Evolutionary conservation across 257 asterid species (phyloP), one percentile per base, ranked within the genome.

Genomic region (Cruciata laevipes): DNA sequence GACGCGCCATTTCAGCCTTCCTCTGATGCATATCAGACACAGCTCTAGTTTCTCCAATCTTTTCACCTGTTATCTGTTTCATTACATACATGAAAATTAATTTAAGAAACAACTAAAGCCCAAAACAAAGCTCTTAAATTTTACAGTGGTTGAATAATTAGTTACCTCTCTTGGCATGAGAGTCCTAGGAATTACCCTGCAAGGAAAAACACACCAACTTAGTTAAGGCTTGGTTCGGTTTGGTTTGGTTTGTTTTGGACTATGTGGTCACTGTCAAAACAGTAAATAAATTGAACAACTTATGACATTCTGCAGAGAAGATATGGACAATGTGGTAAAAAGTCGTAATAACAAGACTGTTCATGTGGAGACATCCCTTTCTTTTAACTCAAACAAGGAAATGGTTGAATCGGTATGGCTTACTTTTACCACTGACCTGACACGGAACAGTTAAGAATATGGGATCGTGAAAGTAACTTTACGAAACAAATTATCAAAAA

Each of bases 1-100:
- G 96, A 6, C 96, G 86, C 24, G 95, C 97, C 98, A 92, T 92
- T 81, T 89, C 97, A 5, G 98, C 98, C 76, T 91, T 91, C 71
- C 98, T 75, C 72, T 91, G 90, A 76, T 92, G 97, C 98, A 92
- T 92, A 77, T 79, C 93, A 0, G 97, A 87, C 7, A 92, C 98
- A 14, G 95, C 96, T 31, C 89, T 77, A 5, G 89, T 85, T 79
- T 91, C 98, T 47, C 98, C 98, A 8, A 91, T 78, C 0, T 85
- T 77, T 65, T 77, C 85, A 2, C 98, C 98, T 0, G 96, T 89
- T 68, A 92, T 78, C 98, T 91, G 75, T 17, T 16, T 71, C 2
- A 11, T 47, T 10, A 44, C 23, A 64, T 57, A 49, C 63, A 37
- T 35, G 52, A 9, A 9, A 25, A 2, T 14, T 8, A 0, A 1